Conservation (phyloP, 148 eudicot genomes). For the Euryodendron excelsum region DNA sequence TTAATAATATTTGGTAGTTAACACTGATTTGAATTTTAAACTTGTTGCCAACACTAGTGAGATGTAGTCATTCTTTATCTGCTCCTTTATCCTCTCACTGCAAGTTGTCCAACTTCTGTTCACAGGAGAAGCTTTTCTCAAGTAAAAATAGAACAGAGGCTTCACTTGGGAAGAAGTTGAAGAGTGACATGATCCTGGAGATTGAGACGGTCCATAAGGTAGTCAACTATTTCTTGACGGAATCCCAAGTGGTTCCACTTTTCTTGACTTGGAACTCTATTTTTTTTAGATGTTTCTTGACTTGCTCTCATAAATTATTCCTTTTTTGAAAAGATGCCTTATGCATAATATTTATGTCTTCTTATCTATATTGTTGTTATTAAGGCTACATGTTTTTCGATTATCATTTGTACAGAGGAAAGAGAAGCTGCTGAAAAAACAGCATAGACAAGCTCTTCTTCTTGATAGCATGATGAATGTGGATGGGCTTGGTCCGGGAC, state of each 20-base stretch:
- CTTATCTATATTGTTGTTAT: neutral
- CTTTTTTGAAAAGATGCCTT: neutral
- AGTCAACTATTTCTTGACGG: conserved; percentile 5
- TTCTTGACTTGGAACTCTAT: neutral
- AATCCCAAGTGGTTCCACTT: neutral
- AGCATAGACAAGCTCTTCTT: conserved; percentile 88
- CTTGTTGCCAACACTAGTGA: neutral
- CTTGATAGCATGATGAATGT: conserved; percentile 63
- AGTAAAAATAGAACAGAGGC: conserved; percentile 88
- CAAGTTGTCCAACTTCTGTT: conserved; percentile 10
- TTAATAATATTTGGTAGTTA: neutral
- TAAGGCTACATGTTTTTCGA: neutral
- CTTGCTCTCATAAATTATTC: conserved; percentile 1
- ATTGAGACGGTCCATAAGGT: conserved; percentile 96
- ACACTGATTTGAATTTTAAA: neutral
- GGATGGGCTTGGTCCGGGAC: conserved; percentile 82
- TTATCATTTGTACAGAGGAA: conserved; percentile 47
- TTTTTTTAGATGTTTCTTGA: conserved; percentile 10
- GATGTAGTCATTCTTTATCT: neutral
- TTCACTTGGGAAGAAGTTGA: conserved; percentile 88
- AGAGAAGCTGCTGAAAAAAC: conserved; percentile 86
- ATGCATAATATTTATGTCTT: neutral
- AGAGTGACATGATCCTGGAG: conserved; percentile 86
- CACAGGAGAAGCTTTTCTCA: conserved; percentile 84
- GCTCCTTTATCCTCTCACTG: neutral